These are phyloP conservation scores for Lipomyces chichibuensis DNA, from an alignment of 805 yeast genomes.

Conservation along the genomic window DNA sequence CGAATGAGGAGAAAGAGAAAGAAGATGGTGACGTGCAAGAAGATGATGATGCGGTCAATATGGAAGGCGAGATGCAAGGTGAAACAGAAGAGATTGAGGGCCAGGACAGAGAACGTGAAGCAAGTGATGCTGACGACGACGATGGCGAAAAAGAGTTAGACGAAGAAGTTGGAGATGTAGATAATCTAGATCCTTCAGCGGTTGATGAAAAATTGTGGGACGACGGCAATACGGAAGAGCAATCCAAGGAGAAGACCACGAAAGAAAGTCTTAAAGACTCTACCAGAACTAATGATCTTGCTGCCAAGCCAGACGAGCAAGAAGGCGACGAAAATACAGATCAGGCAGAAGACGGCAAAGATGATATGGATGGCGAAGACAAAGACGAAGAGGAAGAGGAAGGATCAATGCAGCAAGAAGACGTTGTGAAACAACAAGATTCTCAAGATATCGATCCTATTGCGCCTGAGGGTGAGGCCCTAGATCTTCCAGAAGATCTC, in stretches of 20 bases:
- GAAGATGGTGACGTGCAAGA: slow-evolving; percentile 67
- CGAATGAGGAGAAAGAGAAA: slow-evolving; percentile 67
- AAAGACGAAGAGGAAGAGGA: slow-evolving; percentile 44
- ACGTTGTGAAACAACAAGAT: slow-evolving; percentile 47
- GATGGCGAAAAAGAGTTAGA: slow-evolving; percentile 85
- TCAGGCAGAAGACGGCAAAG: slow-evolving; percentile 35
- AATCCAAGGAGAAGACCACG: slow-evolving; percentile 42
- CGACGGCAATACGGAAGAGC: slow-evolving; percentile 45
- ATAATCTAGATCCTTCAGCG: slow-evolving; percentile 47
- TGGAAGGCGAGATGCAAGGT: slow-evolving; percentile 98
- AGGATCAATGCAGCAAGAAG: slow-evolving; percentile 42
- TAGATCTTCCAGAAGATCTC: slow-evolving; percentile 91
- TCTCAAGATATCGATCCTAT: slow-evolving; percentile 58
- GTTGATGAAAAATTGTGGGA: slow-evolving; percentile 49
- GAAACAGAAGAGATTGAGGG: slow-evolving; percentile 72
- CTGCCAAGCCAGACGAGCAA: slow-evolving; percentile 24
- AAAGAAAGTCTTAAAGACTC: slow-evolving; percentile 33
- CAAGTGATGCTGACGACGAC: slow-evolving; percentile 60
- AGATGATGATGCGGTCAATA: slow-evolving; percentile 86
- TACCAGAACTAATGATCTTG: slow-evolving; percentile 26
- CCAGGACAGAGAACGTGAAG: slow-evolving; percentile 95
- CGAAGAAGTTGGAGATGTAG: slow-evolving; percentile 50
- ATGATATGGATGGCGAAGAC: slow-evolving; percentile 39
- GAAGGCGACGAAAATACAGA: slow-evolving; percentile 24
- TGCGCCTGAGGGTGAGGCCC: slow-evolving; percentile 81